These are phyloP conservation scores for Citrus reticulata DNA, from an alignment of 345 rosid species.

Conservation along the genomic window DNA sequence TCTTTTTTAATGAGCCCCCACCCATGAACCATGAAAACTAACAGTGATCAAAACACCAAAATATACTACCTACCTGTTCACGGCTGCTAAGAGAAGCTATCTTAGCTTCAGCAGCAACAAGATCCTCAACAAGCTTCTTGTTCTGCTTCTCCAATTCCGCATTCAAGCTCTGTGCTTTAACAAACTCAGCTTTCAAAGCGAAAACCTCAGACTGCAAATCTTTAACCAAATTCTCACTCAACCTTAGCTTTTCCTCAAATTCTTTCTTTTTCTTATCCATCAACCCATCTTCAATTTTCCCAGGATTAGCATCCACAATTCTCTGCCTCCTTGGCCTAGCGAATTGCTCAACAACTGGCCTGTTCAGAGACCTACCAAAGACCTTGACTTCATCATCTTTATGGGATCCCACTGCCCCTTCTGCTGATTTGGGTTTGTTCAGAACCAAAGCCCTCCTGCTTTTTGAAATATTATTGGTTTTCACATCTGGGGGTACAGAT, in stretches of 20 bases:
- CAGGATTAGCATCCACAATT: neutral
- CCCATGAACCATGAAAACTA: neutral
- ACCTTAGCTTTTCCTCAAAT: slow-evolving; percentile 47
- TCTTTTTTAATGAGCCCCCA: neutral
- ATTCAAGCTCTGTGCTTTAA: slow-evolving; percentile 51
- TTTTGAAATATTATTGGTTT: slow-evolving; percentile 19
- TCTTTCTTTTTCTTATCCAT: slow-evolving; percentile 34
- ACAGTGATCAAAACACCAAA: neutral
- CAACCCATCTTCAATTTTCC: slow-evolving; percentile 26
- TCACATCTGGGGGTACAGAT: slow-evolving; percentile 38
- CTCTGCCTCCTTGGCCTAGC: slow-evolving; percentile 46
- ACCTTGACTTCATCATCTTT: slow-evolving; percentile 25
- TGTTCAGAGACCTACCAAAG: slow-evolving; percentile 28
- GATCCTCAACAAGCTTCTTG: slow-evolving; percentile 53
- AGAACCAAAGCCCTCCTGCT: slow-evolving; percentile 36
- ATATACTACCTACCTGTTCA: slow-evolving; percentile 34
- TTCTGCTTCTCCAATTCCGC: slow-evolving; percentile 49
- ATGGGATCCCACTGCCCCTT: slow-evolving; percentile 31
- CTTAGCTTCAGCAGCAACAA: slow-evolving; percentile 60
- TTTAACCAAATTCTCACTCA: slow-evolving; percentile 49
- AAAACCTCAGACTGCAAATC: slow-evolving; percentile 55
- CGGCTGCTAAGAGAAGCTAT: slow-evolving; percentile 41
- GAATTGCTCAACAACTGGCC: slow-evolving; percentile 45
- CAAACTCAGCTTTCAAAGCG: slow-evolving; percentile 53
- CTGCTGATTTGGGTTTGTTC: slow-evolving; percentile 47